Evolutionary conservation across 176 grass and related monocot species (phyloP).

Genomic region (Alloteropsis semialata): DNA sequence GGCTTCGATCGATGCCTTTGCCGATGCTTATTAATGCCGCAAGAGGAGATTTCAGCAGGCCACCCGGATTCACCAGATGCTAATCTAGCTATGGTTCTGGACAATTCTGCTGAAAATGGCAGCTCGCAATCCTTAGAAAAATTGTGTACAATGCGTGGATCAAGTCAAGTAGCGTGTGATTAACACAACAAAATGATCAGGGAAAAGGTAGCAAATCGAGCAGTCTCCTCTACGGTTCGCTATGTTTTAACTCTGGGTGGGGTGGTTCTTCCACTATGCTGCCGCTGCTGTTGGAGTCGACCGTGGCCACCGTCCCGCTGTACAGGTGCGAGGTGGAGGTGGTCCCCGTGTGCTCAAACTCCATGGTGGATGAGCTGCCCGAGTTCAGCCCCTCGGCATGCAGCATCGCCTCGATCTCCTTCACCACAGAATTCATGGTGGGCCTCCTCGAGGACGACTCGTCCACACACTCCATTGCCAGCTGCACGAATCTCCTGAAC

Average conservation of each 20-base stretch:
- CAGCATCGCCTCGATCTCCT: constrained; percentile 74
- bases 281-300: constrained; percentile 6
- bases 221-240: background rate
- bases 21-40: background rate
- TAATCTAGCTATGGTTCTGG: background rate
- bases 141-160: background rate
- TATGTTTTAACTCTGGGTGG: background rate
- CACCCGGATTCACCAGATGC: background rate
- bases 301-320: background rate
- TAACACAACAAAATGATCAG: background rate
- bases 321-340: background rate
- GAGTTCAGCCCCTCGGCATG: constrained; percentile 39
- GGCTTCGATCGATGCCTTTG: background rate
- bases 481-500: constrained; percentile 68
- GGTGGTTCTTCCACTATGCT: background rate
- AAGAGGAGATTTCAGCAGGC: background rate
- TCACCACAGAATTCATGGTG: constrained; percentile 70
- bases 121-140: background rate
- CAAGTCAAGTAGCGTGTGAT: background rate
- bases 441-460: constrained; percentile 54
- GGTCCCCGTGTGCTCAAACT: constrained; percentile 13
- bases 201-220: background rate
- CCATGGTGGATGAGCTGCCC: constrained; percentile 11
- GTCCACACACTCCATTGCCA: constrained; percentile 67
- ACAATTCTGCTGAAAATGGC: background rate